These are phyloP conservation scores for Vigna reflexopilosa DNA, from an alignment of 306 rosid genomes.

Conservation along the genomic window DNA sequence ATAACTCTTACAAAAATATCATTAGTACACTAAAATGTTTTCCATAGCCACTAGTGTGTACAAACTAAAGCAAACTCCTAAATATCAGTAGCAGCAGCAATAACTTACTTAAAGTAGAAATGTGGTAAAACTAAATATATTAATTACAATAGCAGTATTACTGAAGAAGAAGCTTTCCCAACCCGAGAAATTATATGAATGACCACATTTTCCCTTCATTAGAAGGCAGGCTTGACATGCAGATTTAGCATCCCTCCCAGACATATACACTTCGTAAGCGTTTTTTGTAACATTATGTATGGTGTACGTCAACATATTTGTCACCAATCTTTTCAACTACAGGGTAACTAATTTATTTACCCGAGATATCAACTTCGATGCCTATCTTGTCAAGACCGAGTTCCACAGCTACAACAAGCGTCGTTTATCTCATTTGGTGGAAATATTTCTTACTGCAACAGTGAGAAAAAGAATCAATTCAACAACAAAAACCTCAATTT, in stretches of 20 bases:
- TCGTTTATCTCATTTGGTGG: conserved; percentile 57
- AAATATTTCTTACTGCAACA: conserved; percentile 63
- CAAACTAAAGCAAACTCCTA: background rate
- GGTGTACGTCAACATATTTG: conserved; percentile 16
- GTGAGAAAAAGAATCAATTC: background rate
- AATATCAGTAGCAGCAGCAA: background rate
- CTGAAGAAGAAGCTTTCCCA: background rate
- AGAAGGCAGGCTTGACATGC: background rate
- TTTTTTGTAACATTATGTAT: conserved; percentile 36
- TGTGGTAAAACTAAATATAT: too few species aligned
- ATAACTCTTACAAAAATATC: too few species aligned
- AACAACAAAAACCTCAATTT: background rate
- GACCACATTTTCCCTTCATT: background rate
- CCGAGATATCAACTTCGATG: conserved; percentile 40
- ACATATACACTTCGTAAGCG: background rate
- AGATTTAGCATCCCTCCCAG: background rate
- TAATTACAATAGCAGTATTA: background rate
- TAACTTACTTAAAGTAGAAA: background rate
- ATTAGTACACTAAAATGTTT: background rate
- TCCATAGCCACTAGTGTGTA: background rate
- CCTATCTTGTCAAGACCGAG: conserved; percentile 45
- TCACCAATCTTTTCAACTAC: conserved; percentile 32
- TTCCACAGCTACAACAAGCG: conserved; percentile 41
- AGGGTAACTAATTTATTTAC: conserved; percentile 25
- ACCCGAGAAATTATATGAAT: background rate